These are phyloP conservation scores for Phyllostachys edulis DNA, from an alignment of 176 grass and related monocot species.

Conservation along the genomic window DNA sequence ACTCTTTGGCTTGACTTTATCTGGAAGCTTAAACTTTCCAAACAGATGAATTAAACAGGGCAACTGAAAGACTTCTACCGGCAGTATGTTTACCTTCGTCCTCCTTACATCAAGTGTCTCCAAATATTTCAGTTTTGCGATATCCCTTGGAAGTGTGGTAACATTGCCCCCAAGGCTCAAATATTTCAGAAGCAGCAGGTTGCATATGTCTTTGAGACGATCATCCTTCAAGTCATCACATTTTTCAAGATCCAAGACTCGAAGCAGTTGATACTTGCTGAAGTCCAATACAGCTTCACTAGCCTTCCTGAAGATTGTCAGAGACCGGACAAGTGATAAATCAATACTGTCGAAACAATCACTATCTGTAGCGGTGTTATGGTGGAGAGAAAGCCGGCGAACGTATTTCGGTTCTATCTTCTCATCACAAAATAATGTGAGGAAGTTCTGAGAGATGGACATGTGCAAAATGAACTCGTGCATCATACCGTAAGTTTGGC, in stretches of 20 bases:
- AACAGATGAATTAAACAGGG: constrained; percentile 18
- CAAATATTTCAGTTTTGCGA: neutral
- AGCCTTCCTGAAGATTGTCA: neutral
- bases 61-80: constrained; percentile 14
- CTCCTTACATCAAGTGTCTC: neutral
- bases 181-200: neutral
- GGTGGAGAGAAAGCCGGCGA: neutral
- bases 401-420: neutral
- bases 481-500: neutral
- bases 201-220: neutral
- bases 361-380: too few species aligned
- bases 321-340: neutral
- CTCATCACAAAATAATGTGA: neutral
- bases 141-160: neutral
- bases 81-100: neutral
- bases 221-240: neutral
- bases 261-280: neutral
- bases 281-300: neutral
- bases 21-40: neutral
- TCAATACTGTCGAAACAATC: neutral
- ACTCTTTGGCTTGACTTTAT: constrained; percentile 1
- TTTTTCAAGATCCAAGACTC: constrained; percentile 12
- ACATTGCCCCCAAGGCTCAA: neutral
- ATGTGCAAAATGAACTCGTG: constrained; percentile 10
- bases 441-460: neutral